Evolutionary conservation across 2,329 filamentous ascomycete genomes (phyloP).

Genomic region (Alternaria rosae): DNA sequence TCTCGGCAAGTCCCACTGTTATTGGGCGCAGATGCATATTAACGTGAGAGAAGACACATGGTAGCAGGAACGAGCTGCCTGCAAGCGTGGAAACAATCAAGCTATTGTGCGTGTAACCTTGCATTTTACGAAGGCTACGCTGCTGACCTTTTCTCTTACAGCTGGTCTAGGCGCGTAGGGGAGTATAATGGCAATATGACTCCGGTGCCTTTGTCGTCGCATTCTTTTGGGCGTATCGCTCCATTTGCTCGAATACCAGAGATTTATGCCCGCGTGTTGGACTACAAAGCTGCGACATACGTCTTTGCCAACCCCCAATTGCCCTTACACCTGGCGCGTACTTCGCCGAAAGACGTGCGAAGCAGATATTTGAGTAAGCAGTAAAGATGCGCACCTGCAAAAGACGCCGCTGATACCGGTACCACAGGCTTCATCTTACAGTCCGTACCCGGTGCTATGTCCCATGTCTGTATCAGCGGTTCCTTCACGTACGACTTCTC

Average conservation of each 20-base stretch:
- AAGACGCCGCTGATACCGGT: no score
- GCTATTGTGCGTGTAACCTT: not conserved
- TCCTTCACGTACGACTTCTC: constrained; percentile 31
- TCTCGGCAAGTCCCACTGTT: not conserved
- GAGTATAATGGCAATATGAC: not conserved
- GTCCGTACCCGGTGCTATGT: constrained; percentile 1
- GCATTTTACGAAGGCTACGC: not conserved
- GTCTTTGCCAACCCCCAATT: not conserved
- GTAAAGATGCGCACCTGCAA: no score
- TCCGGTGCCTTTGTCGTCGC: not conserved
- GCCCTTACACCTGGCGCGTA: not conserved
- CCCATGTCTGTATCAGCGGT: constrained; percentile 1
- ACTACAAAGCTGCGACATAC: not conserved
- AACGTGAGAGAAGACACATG: not conserved
- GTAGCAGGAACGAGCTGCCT: not conserved
- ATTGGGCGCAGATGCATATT: not conserved
- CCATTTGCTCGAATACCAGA: not conserved
- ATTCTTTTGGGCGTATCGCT: not conserved
- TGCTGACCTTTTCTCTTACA: not conserved
- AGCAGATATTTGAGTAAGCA: constrained; percentile 1
- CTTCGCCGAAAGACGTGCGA: not conserved
- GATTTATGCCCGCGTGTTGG: not conserved
- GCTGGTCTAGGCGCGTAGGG: constrained; percentile 1
- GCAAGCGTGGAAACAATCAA: not conserved
- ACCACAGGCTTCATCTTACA: constrained; percentile 14